These are phyloP conservation scores for Diospyros kaki DNA, from an alignment of 148 eudicot genomes.

Conservation along the genomic window DNA sequence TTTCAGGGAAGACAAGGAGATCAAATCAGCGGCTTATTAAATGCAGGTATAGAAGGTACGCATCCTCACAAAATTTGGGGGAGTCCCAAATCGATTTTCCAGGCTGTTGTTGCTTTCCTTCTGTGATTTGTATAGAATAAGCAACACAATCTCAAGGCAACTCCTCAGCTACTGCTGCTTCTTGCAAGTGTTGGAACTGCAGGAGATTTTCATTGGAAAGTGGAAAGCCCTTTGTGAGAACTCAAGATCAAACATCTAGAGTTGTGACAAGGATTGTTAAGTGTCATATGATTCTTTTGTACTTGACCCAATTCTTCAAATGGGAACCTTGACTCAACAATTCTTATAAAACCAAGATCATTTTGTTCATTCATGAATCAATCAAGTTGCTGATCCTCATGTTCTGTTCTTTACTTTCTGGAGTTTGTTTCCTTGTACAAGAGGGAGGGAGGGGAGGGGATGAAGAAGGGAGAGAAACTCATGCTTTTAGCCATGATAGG, in stretches of 20 bases:
- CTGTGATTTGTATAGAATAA: slow-evolving; percentile 31
- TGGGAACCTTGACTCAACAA: slow-evolving; percentile 1
- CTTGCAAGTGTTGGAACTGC: neutral
- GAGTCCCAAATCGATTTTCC: slow-evolving; percentile 65
- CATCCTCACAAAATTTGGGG: slow-evolving; percentile 31
- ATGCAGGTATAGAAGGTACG: slow-evolving; percentile 29
- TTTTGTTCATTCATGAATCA: neutral
- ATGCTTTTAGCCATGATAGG: too few relatives aligned
- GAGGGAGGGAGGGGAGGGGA: too few relatives aligned
- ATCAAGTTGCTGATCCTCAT: neutral
- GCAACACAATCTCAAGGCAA: slow-evolving; percentile 7
- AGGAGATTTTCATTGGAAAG: neutral
- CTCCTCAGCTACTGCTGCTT: neutral
- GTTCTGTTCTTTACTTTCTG: too few relatives aligned
- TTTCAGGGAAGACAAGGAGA: slow-evolving; percentile 46
- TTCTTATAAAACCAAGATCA: slow-evolving; percentile 5
- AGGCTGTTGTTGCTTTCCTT: slow-evolving; percentile 70
- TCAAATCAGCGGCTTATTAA: slow-evolving; percentile 24
- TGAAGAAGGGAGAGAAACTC: too few relatives aligned
- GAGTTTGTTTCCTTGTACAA: too few relatives aligned
- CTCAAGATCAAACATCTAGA: neutral
- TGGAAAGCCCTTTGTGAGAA: neutral
- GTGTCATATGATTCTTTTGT: slow-evolving; percentile 15
- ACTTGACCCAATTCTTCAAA: slow-evolving; percentile 6
- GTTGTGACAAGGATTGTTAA: slow-evolving; percentile 2